These are phyloP conservation scores for Harringtonia aguacate DNA, from an alignment of 2,329 filamentous ascomycete species.

Conservation along the genomic window DNA sequence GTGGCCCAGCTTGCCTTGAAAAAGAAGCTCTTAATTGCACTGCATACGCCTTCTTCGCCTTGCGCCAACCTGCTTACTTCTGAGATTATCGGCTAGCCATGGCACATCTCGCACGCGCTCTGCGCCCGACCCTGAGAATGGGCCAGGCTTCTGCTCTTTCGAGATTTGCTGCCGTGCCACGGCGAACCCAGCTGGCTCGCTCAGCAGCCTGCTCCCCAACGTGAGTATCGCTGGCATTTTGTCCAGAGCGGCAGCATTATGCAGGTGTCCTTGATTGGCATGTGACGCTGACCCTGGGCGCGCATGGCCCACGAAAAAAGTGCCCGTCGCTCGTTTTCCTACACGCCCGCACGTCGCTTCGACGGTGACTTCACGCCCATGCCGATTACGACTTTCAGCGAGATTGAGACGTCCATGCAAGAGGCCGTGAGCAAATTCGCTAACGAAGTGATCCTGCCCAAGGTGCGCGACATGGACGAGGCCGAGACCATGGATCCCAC, in stretches of 20 bases:
- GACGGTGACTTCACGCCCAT: slow-evolving; percentile 75
- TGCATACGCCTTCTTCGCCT: background rate
- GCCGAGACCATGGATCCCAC: slow-evolving; percentile 83
- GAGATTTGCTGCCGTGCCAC: slow-evolving; percentile 3
- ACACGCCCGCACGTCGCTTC: slow-evolving; percentile 38
- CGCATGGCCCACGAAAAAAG: background rate
- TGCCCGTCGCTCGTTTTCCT: slow-evolving; percentile 45
- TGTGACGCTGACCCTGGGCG: background rate
- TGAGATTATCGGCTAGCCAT: slow-evolving; percentile 19
- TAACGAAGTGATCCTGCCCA: slow-evolving; percentile 76
- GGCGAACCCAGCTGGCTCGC: slow-evolving; percentile 4
- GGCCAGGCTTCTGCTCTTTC: slow-evolving; percentile 19
- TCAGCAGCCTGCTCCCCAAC: slow-evolving; percentile 9
- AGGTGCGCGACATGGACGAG: slow-evolving; percentile 96
- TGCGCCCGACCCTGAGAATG: slow-evolving; percentile 40
- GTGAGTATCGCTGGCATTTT: background rate
- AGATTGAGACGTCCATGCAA: slow-evolving; percentile 80
- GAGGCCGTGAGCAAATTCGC: slow-evolving; percentile 89
- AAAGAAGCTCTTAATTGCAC: background rate
- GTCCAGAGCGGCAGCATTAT: background rate
- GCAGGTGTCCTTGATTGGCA: background rate
- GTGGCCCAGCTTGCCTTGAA: background rate
- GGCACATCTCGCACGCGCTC: slow-evolving; percentile 37
- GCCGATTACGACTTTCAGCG: slow-evolving; percentile 85
- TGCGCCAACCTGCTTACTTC: too few species aligned